Evolutionary conservation across 1,139 yeast genomes (phyloP).

Genomic region (Wickerhamomyces sp.): DNA sequence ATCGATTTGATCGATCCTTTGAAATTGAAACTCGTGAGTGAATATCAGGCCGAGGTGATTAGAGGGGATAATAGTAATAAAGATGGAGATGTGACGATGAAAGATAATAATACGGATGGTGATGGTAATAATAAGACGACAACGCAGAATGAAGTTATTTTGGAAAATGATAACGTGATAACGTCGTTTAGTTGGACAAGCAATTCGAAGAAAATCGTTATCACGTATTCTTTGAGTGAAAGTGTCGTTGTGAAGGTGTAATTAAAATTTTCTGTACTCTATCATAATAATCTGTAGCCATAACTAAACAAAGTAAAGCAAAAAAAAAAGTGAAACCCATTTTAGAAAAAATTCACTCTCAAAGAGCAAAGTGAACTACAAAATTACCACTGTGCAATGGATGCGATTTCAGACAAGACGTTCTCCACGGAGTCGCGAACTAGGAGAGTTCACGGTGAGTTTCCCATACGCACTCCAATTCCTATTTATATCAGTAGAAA

Average conservation of each 20-base stretch:
- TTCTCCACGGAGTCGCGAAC: conserved; percentile 40
- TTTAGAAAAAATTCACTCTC: background rate
- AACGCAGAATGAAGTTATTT: background rate
- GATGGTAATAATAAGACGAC: background rate
- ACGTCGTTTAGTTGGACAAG: conserved; percentile 34
- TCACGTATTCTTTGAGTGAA: conserved; percentile 38
- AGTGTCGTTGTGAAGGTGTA: conserved; percentile 29
- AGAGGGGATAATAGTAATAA: background rate
- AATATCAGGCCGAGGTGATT: conserved; percentile 21
- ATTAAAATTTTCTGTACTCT: background rate
- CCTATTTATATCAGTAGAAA: too few relatives aligned
- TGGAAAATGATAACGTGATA: conserved; percentile 11
- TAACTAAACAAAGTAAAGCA: too few relatives aligned
- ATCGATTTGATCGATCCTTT: conserved; percentile 10
- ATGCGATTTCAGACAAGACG: conserved; percentile 67
- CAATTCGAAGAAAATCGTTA: conserved; percentile 31
- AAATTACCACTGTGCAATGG: conserved; percentile 42
- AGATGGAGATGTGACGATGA: background rate
- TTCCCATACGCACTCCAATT: conserved; percentile 16
- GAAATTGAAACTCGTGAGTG: conserved; percentile 19
- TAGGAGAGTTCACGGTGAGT: conserved; percentile 9
- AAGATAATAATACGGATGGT: background rate
- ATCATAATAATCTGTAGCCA: too few relatives aligned
- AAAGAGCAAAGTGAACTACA: background rate
- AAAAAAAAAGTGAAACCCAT: too few relatives aligned